Conservation (phyloP, 495 filamentous ascomycete species). For the Penicillium crystallinum region DNA sequence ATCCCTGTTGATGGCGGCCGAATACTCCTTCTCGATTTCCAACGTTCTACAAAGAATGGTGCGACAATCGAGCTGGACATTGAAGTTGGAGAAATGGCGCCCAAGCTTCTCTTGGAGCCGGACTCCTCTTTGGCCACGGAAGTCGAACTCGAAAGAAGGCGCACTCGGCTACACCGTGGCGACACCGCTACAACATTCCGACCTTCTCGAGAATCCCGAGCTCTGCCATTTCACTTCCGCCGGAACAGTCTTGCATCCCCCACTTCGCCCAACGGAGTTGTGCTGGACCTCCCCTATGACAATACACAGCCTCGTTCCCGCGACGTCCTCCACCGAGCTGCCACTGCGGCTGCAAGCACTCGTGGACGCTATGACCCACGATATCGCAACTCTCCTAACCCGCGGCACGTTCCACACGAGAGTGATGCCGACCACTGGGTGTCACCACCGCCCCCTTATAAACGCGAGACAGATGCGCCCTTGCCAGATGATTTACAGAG, state of each 20-base stretch:
- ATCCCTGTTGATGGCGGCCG: constrained; percentile 80
- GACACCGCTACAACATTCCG: constrained; percentile 17
- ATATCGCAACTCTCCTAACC: constrained; percentile 21
- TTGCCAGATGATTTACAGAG: constrained; percentile 50
- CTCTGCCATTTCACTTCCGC: constrained; percentile 10
- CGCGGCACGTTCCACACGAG: constrained; percentile 64
- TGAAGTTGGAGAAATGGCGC: constrained; percentile 67
- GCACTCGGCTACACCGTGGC: constrained; percentile 49
- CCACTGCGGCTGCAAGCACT: constrained; percentile 69
- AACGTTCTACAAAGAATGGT: constrained; percentile 54
- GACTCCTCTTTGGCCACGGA: constrained; percentile 73
- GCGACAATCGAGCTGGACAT: constrained; percentile 53
- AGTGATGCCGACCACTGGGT: constrained; percentile 92
- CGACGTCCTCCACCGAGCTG: constrained; percentile 70
- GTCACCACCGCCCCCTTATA: constrained; percentile 85
- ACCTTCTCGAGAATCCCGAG: constrained; percentile 1
- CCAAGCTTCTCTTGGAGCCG: constrained; percentile 67
- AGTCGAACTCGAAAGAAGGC: constrained; percentile 72
- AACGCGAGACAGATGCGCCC: constrained; percentile 58
- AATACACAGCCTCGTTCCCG: constrained; percentile 73
- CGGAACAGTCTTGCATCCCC: constrained; percentile 25
- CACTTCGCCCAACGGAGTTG: constrained; percentile 13
- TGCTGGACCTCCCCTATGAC: constrained; percentile 57
- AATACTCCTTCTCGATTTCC: constrained; percentile 73
- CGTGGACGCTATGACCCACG: constrained; percentile 54